Evolutionary conservation across 2,329 filamentous ascomycete species (phyloP).

Genomic region (Ophiocordyceps camponoti-floridani): DNA sequence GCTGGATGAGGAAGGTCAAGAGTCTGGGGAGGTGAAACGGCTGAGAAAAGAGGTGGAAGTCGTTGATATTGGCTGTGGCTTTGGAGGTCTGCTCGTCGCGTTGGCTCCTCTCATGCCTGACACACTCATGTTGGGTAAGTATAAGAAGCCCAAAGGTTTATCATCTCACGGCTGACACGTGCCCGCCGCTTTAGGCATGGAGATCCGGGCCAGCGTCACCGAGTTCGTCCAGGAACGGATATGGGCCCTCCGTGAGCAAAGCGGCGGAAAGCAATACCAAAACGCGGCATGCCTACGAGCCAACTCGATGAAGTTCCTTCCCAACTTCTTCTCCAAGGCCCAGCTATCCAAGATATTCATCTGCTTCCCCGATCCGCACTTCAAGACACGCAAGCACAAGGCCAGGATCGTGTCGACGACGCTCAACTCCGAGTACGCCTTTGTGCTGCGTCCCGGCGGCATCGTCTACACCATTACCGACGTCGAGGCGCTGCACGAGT

Average conservation of each 20-base stretch:
- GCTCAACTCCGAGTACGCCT: conserved; percentile 86
- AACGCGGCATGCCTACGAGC: conserved; percentile 80
- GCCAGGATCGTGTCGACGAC: conserved; percentile 81
- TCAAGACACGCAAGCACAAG: conserved; percentile 95
- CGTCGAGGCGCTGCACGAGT: conserved; percentile 80
- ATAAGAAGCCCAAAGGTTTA: background rate
- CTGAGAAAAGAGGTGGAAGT: conserved; percentile 58
- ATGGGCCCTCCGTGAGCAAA: conserved; percentile 57
- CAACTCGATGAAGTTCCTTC: conserved; percentile 99
- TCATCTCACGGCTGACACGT: too few relatives aligned
- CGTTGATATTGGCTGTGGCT: conserved; percentile 93
- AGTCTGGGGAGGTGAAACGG: conserved; percentile 8
- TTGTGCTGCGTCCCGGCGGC: conserved; percentile 64
- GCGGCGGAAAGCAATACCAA: conserved; percentile 44
- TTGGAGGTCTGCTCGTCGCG: conserved; percentile 77
- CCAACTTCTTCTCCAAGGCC: conserved; percentile 75
- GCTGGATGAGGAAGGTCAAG: conserved; percentile 23
- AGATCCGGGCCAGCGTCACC: conserved; percentile 80
- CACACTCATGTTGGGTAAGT: conserved; percentile 59
- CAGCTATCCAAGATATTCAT: conserved; percentile 89
- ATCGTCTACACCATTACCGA: conserved; percentile 94
- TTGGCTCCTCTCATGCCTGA: conserved; percentile 68
- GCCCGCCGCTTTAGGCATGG: conserved; percentile 44
- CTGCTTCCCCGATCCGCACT: conserved; percentile 96
- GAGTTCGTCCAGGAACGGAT: conserved; percentile 83